phyloP scores from a whole-genome alignment of 225 moss, liverwort and hornwort species.

The Ulota crispa region DNA sequence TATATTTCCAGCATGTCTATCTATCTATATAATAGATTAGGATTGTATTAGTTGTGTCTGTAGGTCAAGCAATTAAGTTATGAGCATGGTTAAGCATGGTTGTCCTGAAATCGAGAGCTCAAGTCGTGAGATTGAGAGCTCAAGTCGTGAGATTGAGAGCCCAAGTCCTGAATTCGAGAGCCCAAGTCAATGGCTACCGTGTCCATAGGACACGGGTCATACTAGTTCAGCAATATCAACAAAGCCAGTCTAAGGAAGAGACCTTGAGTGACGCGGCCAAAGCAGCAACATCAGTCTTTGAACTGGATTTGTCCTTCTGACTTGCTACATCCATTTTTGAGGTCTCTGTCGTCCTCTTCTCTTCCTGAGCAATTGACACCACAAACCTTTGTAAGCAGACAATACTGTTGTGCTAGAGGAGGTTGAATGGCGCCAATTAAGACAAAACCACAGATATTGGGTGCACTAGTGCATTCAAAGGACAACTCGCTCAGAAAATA shows the following conservation, averaged over 20 bases:
- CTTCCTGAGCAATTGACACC: conserved; percentile 54
- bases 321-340: conserved; percentile 26
- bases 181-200: no score
- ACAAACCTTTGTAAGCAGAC: conserved; percentile 23
- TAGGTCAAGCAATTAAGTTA: no score
- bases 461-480: background rate
- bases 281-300: conserved; percentile 62
- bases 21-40: no score
- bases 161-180: no score
- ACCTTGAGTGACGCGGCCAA: conserved; percentile 95
- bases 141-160: no score
- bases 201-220: no score
- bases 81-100: no score
- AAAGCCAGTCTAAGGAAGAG: background rate
- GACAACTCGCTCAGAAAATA: background rate
- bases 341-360: conserved; percentile 42
- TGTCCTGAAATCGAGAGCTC: no score
- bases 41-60: no score
- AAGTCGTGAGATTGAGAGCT: no score
- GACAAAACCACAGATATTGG: background rate
- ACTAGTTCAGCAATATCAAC: background rate
- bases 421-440: background rate
- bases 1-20: background rate
- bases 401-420: background rate
- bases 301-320: conserved; percentile 33